Evolutionary conservation across 495 filamentous ascomycete genomes (phyloP).

Genomic region (Penicillium coffeae): DNA sequence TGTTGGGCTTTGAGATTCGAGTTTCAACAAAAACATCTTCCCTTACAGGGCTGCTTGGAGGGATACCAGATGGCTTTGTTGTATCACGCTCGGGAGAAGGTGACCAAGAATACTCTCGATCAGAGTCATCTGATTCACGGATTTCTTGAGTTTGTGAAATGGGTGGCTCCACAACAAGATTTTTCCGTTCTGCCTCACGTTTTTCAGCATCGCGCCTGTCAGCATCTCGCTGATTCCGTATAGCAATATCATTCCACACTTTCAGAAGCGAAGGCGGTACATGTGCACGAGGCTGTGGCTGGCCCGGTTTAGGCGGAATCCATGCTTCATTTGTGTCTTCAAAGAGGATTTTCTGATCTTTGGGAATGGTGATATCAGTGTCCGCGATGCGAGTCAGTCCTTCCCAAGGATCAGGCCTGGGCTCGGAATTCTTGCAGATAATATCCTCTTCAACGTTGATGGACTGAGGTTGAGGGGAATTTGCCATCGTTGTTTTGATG

Average conservation of each 20-base stretch:
- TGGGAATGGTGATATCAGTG: slow-evolving; percentile 52
- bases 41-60: neutral
- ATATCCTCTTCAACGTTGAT: no score
- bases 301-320: slow-evolving; percentile 33
- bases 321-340: slow-evolving; percentile 42
- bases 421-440: neutral
- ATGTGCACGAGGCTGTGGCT: slow-evolving; percentile 22
- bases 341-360: slow-evolving; percentile 58
- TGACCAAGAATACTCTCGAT: neutral
- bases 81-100: neutral
- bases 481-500: no score
- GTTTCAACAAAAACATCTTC: no score
- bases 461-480: no score
- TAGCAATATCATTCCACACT: slow-evolving; percentile 39
- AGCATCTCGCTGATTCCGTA: no score
- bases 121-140: neutral
- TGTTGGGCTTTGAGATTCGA: no score
- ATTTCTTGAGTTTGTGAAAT: slow-evolving; percentile 5
- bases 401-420: slow-evolving; percentile 28
- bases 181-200: neutral
- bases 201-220: no score
- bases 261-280: slow-evolving; percentile 33
- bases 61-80: neutral
- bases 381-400: slow-evolving; percentile 38
- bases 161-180: neutral